These are phyloP conservation scores for Clarireedia hainanense DNA, from an alignment of 2,329 filamentous ascomycete genomes.

Conservation along the genomic window DNA sequence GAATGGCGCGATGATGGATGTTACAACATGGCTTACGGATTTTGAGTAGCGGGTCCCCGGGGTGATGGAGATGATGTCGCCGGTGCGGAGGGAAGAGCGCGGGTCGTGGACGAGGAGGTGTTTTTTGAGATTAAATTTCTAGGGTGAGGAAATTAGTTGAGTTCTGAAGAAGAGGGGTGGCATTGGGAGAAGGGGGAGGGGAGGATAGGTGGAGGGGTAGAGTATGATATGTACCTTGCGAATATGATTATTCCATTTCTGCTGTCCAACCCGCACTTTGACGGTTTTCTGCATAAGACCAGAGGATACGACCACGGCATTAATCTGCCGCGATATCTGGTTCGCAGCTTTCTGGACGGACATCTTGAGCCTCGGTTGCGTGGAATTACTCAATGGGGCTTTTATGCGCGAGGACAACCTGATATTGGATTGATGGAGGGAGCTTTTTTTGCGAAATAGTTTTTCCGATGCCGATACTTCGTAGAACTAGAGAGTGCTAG, in stretches of 20 bases:
- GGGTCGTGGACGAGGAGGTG: slow-evolving; percentile 74
- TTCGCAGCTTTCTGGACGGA: neutral
- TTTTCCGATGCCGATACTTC: slow-evolving; percentile 5
- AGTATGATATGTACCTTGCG: slow-evolving; percentile 52
- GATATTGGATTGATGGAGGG: neutral
- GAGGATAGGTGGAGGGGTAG: neutral
- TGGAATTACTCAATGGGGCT: neutral
- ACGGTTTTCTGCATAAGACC: slow-evolving; percentile 73
- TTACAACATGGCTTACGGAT: slow-evolving; percentile 65
- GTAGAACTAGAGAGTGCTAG: neutral
- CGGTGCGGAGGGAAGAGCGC: slow-evolving; percentile 60
- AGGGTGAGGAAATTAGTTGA: neutral
- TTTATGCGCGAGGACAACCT: neutral
- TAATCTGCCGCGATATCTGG: slow-evolving; percentile 12
- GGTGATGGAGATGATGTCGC: slow-evolving; percentile 67
- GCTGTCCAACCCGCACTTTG: slow-evolving; percentile 64
- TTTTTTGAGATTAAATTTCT: slow-evolving; percentile 58
- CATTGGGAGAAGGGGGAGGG: neutral
- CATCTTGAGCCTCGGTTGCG: neutral
- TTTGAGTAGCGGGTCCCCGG: slow-evolving; percentile 58
- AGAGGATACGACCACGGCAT: slow-evolving; percentile 62
- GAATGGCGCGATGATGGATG: slow-evolving; percentile 64
- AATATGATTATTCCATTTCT: slow-evolving; percentile 64
- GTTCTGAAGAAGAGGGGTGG: neutral
- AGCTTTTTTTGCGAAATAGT: neutral